Base-by-base conservation (phyloP, 192 early-diverging fungal species). In the Coemansia sp. region DNA sequence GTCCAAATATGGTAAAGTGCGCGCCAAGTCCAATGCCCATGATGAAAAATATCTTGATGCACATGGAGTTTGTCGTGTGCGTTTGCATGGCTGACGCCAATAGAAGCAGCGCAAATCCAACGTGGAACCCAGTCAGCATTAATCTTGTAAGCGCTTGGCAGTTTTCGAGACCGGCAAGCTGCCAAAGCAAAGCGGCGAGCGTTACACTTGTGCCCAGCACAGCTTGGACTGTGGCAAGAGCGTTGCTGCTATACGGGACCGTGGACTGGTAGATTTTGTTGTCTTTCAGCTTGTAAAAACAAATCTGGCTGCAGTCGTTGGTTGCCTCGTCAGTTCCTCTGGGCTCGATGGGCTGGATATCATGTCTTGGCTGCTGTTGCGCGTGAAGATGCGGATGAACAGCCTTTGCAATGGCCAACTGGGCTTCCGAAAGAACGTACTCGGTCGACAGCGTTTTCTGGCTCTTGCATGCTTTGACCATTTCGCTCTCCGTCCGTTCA, bases 21-120 rank as follows among this genome's bases (percentile, higher is more conserved):
- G 58, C 62, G 5, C 57, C 55, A 3, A 74, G 25, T 7, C 61
- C 72, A 2, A 60, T n/a, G 10, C 14, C 47, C 32, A 74, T 52
- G 43, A 74, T 74, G 12, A 71, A 25, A 15, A 77, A 77, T 27
- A 64, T 68, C 49, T 77, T 77, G 57, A 71, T 52, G 49, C 69
- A 77, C 53, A 32, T 39, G 12, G 54, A 51, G 62, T 77, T 67
- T 1, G 45, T 62, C 15, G 57, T 27, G 14, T 77, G 69, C 7
- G 69, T 68, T 19, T 76, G 75, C 48, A 71, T 53, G 0, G 75
- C 75, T 0, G 69, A 71, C 1, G 58, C 75, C 11, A 65, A 0
- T 4, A 77, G 35, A 29, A 71, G 49, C 4, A 66, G 65, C 35
- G 47, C 39, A 23, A 74, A 17, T 0, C 72, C 72, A 8, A 59